phyloP scores from a whole-genome alignment of 1,284 basidiomycete genomes.

The Chondrostereum purpureum region DNA sequence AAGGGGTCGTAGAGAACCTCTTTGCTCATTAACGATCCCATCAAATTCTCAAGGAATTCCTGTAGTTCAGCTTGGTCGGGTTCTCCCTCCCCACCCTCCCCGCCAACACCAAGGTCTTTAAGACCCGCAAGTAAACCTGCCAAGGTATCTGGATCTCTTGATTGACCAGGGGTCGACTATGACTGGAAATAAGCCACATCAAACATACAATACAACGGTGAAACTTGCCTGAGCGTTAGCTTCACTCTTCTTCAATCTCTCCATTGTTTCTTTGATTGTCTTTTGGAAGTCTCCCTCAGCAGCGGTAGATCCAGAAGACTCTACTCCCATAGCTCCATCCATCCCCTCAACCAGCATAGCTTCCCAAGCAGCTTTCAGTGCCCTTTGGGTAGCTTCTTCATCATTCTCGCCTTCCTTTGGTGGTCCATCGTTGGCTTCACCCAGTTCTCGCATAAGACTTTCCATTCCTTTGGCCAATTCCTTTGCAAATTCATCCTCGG shows the following conservation, averaged over 20 bases:
- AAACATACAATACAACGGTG: conserved; percentile 4
- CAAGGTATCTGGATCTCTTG: conserved; percentile 32
- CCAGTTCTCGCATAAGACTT: conserved; percentile 69
- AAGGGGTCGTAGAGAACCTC: conserved; percentile 91
- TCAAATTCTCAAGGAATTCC: conserved; percentile 83
- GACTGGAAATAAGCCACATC: conserved; percentile 7
- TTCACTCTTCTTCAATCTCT: conserved; percentile 73
- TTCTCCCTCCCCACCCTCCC: conserved; percentile 24
- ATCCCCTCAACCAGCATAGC: conserved; percentile 69
- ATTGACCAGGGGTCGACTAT: conserved; percentile 24
- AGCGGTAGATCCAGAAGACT: conserved; percentile 22
- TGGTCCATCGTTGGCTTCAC: conserved; percentile 23
- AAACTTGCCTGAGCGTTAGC: conserved; percentile 37
- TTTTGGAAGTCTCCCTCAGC: conserved; percentile 57
- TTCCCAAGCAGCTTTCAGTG: conserved; percentile 67
- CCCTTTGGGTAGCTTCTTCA: conserved; percentile 25
- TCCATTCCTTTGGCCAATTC: conserved; percentile 84
- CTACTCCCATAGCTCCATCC: conserved; percentile 37
- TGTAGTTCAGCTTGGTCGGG: conserved; percentile 63
- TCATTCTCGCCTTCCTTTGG: conserved; percentile 11
- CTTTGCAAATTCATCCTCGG: conserved; percentile 51
- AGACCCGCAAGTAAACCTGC: conserved; percentile 45
- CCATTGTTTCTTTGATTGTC: conserved; percentile 75
- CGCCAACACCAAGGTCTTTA: conserved; percentile 33
- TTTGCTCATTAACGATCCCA: conserved; percentile 91